phyloP scores from a whole-genome alignment of 148 eudicot species.

The Cornus florida region DNA sequence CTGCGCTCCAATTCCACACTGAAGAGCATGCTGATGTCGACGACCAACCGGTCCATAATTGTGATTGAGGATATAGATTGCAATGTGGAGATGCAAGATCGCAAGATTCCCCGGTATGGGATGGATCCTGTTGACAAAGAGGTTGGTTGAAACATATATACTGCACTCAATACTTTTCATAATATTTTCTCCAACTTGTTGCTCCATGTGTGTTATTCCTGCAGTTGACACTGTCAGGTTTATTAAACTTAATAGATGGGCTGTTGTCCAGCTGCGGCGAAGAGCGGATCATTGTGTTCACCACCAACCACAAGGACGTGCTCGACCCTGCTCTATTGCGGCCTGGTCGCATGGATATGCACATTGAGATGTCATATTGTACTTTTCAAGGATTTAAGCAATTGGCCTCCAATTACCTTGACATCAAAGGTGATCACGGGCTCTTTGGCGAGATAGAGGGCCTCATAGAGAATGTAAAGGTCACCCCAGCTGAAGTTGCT shows the following conservation, averaged over 20 bases:
- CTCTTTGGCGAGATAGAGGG: constrained; percentile 37
- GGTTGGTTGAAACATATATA: no score
- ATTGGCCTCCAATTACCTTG: constrained; percentile 50
- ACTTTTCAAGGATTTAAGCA: constrained; percentile 33
- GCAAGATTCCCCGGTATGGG: no score
- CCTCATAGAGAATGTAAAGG: constrained; percentile 21
- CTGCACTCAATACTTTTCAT: no score
- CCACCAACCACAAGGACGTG: constrained; percentile 50
- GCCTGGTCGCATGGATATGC: constrained; percentile 57
- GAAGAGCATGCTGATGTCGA: constrained; percentile 25
- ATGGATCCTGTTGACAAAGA: no score
- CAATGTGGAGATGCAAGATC: no score
- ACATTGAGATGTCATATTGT: constrained; percentile 49
- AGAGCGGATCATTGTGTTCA: constrained; percentile 49
- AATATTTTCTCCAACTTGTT: no score
- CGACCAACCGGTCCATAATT: constrained; percentile 32
- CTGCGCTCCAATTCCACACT: constrained; percentile 21
- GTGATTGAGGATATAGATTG: constrained; percentile 43
- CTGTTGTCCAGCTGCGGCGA: constrained; percentile 51
- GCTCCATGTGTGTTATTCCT: no score
- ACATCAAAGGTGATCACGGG: constrained; percentile 26
- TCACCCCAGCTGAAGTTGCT: constrained; percentile 58
- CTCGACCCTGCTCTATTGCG: constrained; percentile 46
- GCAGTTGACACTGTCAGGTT: constrained; percentile 34
- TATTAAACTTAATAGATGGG: constrained; percentile 48